These are phyloP conservation scores for Aspergillus eucalypticola DNA, from an alignment of 2,329 filamentous ascomycete genomes.

Conservation along the genomic window DNA sequence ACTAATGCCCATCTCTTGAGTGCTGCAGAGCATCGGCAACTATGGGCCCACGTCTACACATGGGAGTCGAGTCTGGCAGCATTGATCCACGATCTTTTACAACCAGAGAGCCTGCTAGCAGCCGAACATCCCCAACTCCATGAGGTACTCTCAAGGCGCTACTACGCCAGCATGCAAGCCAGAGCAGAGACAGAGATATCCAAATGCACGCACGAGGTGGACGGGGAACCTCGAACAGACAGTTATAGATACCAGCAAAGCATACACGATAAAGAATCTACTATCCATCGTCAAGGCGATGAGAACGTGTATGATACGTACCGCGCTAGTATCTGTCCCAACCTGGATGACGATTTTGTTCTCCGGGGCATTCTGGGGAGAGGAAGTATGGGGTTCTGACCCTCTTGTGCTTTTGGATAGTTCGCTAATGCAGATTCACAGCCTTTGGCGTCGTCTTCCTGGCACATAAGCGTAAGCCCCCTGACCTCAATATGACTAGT, in stretches of 20 bases:
- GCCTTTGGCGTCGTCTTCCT: slow-evolving; percentile 2
- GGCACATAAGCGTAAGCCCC: background rate
- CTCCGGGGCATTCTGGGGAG: background rate
- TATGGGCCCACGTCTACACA: background rate
- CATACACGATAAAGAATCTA: background rate
- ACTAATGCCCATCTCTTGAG: background rate
- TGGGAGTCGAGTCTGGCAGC: background rate
- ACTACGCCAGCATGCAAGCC: background rate
- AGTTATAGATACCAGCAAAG: background rate
- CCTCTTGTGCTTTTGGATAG: background rate
- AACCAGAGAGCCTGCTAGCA: background rate
- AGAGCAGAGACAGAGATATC: background rate
- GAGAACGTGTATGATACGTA: background rate
- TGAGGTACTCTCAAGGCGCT: background rate
- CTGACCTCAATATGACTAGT: background rate
- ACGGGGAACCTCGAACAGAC: background rate
- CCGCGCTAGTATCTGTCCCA: background rate
- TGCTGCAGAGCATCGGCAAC: background rate
- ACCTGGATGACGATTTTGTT: background rate
- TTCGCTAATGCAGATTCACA: background rate
- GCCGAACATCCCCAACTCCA: background rate
- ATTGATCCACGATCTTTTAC: background rate
- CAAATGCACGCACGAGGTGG: background rate
- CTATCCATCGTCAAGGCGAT: no score
- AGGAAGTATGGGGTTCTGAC: background rate